Conservation (phyloP, 805 yeast species). For the Ogataea ramenticola region DNA sequence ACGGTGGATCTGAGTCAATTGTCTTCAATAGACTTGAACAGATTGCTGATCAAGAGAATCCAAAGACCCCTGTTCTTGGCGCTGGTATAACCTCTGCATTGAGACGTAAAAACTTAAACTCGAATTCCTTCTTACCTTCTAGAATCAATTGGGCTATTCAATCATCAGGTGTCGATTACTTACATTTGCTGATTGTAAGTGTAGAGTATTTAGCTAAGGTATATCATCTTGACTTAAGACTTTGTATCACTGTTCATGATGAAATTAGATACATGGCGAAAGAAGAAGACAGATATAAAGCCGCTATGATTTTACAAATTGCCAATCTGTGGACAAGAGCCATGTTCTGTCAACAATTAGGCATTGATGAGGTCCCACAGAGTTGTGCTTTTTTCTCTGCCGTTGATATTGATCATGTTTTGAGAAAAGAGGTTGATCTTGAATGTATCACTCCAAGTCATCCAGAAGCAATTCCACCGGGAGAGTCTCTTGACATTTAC, state of each 20-base stretch:
- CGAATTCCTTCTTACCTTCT: constrained; percentile 71
- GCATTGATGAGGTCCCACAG: constrained; percentile 85
- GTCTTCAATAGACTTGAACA: constrained; percentile 84
- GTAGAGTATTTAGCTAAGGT: constrained; percentile 74
- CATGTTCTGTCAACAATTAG: constrained; percentile 88
- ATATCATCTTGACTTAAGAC: constrained; percentile 65
- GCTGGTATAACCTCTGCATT: constrained; percentile 90
- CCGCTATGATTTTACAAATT: constrained; percentile 79
- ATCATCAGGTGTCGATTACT: constrained; percentile 94
- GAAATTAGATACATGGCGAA: constrained; percentile 79
- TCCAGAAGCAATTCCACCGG: constrained; percentile 61
- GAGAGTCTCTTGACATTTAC: constrained; percentile 64
- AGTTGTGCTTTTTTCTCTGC: constrained; percentile 93
- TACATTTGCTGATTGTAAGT: constrained; percentile 75
- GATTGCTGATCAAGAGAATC: constrained; percentile 74
- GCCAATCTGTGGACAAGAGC: constrained; percentile 95
- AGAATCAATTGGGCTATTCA: constrained; percentile 97
- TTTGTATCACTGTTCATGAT: constrained; percentile 88
- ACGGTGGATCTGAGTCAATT: constrained; percentile 91
- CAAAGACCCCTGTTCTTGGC: constrained; percentile 86
- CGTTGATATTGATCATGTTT: constrained; percentile 80
- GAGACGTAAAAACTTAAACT: constrained; percentile 53
- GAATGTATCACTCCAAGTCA: constrained; percentile 91
- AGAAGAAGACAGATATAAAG: constrained; percentile 65
- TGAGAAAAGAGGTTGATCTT: constrained; percentile 89